phyloP scores from a whole-genome alignment of 805 yeast species.

The Zygosaccharomyces bailii region DNA sequence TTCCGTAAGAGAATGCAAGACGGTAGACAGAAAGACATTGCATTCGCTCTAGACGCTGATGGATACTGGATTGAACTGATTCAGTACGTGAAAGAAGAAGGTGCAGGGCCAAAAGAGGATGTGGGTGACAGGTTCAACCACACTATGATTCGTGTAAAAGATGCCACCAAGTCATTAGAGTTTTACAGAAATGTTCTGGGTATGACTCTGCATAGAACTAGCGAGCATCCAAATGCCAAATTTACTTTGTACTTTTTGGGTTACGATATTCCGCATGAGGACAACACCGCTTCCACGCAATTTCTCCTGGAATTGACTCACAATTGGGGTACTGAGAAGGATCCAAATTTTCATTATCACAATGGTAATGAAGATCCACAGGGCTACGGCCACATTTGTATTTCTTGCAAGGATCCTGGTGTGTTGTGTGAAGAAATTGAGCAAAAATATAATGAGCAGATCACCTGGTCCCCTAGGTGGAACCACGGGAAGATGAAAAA shows the following conservation, averaged over 20 bases:
- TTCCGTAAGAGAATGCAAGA: slow-evolving; percentile 83
- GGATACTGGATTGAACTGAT: slow-evolving; percentile 95
- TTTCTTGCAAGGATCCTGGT: slow-evolving; percentile 60
- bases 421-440: slow-evolving; percentile 46
- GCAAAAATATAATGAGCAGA: slow-evolving; percentile 43
- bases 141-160: slow-evolving; percentile 89
- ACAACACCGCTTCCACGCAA: slow-evolving; percentile 47
- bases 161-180: slow-evolving; percentile 67
- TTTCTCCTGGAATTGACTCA: slow-evolving; percentile 86
- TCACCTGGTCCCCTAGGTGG: slow-evolving; percentile 59
- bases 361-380: slow-evolving; percentile 74
- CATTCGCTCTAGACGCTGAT: slow-evolving; percentile 92
- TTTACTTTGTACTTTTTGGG: slow-evolving; percentile 87
- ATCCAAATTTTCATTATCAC: slow-evolving; percentile 71
- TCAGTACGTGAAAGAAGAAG: slow-evolving; percentile 41
- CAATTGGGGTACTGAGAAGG: slow-evolving; percentile 92
- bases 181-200: slow-evolving; percentile 82
- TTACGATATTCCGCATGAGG: slow-evolving; percentile 46
- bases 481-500: slow-evolving; percentile 53
- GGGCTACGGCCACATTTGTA: slow-evolving; percentile 86
- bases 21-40: slow-evolving; percentile 91
- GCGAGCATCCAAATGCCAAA: slow-evolving; percentile 61
- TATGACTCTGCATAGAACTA: slow-evolving; percentile 61
- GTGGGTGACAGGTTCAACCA: slow-evolving; percentile 59
- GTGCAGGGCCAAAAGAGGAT: slow-evolving; percentile 14